Evolutionary conservation across 192 early-diverging fungal species (phyloP), one percentile per base, ranked within the genome.

Genomic region (Gryganskiella cystojenkinii): DNA sequence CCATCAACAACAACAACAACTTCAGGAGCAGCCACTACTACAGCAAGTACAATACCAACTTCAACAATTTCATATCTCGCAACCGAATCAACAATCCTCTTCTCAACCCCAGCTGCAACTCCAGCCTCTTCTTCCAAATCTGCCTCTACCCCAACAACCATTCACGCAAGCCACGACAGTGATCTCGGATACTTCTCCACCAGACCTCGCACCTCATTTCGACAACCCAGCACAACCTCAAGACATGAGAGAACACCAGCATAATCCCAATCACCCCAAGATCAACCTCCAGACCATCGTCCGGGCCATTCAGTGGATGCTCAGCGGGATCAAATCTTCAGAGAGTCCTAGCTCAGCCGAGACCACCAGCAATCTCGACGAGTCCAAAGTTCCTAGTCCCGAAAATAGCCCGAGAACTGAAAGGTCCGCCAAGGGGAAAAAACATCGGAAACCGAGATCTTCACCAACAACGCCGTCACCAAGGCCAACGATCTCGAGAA

Each of bases 401-500:
- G 45, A 28, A 56, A 6, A 47, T 33, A 19, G 54, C 31, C 44
- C 28, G 34, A 1, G 55, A 31, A 31, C 44, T 14, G 8, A 27
- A 17, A 2, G 28, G 45, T 24, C 25, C 27, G 14, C 52, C 49
- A 69, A 47, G 24, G 59, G n/a, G 25, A 56, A 33, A 19, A 64
- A 34, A 15, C 40, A 54, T 1, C 35, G 27, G 0, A 24, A 65
- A 3, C 37, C 24, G 28, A 34, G 37, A 60, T 25, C 11, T 9
- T 19, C 35, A 4, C 42, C 35, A 4, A 50, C 46, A 9, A 43
- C 62, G 1, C 49, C 43, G 34, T 63, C 60, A 52, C 59, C 60
- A 0, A 54, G 66, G 43, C 66, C 74, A 2, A 69, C 54, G 7
- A 78, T 78, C 50, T 69, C 66, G 4, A 79, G 56, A 52, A 82